Conservation (phyloP, 176 grass and related monocot genomes). For the Musa acuminata region DNA sequence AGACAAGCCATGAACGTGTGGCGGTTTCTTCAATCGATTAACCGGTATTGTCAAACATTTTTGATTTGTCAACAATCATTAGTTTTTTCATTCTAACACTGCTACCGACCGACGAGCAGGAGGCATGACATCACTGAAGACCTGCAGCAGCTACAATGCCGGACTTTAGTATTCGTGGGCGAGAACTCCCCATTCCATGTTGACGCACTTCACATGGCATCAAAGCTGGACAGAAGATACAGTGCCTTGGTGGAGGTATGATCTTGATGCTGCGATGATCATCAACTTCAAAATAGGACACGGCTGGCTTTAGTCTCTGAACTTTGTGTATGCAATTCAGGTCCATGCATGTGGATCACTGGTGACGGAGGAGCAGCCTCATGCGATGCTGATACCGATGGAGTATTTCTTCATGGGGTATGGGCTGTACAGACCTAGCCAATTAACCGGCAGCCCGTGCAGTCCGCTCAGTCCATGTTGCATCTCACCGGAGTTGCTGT, state of each 20-base stretch:
- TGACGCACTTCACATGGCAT: slow-evolving; percentile 16
- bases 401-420: slow-evolving; percentile 15
- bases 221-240: slow-evolving; percentile 13
- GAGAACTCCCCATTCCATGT: slow-evolving; percentile 9
- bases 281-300: not conserved
- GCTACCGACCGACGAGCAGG: not conserved
- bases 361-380: slow-evolving; percentile 18
- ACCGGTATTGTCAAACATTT: not conserved
- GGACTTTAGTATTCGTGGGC: slow-evolving; percentile 16
- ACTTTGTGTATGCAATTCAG: not conserved
- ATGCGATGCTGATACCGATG: slow-evolving; percentile 18
- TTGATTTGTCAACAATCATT: not conserved
- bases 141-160: slow-evolving; percentile 3
- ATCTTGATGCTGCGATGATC: not conserved
- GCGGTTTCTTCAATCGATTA: slow-evolving; percentile 15
- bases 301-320: not conserved
- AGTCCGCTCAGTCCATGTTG: slow-evolving; percentile 15
- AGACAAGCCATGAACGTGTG: not conserved
- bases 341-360: slow-evolving; percentile 19
- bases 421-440: not conserved
- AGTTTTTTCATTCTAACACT: not conserved
- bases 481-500: slow-evolving; percentile 18
- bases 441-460: not conserved
- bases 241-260: slow-evolving; percentile 23
- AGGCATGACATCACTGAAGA: slow-evolving; percentile 9